Conservation (phyloP, 441 rosid species). For the Mallotus repandus region DNA sequence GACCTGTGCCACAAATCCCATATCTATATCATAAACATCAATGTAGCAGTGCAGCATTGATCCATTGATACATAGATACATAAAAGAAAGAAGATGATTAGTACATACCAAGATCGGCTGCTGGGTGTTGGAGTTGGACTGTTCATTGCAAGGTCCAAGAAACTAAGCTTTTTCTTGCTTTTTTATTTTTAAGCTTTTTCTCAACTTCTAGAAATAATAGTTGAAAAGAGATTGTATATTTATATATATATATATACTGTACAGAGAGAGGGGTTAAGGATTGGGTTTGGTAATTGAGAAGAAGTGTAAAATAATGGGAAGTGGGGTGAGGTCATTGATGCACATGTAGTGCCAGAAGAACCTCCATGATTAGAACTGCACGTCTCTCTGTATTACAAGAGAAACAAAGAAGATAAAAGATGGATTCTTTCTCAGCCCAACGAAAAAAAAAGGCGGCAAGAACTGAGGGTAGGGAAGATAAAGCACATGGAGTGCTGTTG, state of each 20-base stretch:
- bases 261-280: too few species aligned
- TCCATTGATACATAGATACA: too few species aligned
- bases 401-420: slow-evolving; percentile 23
- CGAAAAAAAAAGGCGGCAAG: slow-evolving; percentile 28
- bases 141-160: slow-evolving; percentile 37
- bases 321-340: slow-evolving; percentile 48
- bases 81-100: neutral
- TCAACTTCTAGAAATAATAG: slow-evolving; percentile 10
- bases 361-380: slow-evolving; percentile 51
- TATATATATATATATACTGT: slow-evolving; percentile 1
- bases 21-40: neutral
- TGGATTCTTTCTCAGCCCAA: slow-evolving; percentile 33
- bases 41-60: too few species aligned
- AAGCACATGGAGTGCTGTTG: slow-evolving; percentile 60
- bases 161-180: neutral
- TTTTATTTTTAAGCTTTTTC: too few species aligned
- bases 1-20: slow-evolving; percentile 38
- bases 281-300: neutral
- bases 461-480: slow-evolving; percentile 33
- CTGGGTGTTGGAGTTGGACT: slow-evolving; percentile 40
- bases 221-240: neutral
- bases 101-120: slow-evolving; percentile 53
- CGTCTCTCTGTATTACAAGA: slow-evolving; percentile 23
- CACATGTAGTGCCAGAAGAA: slow-evolving; percentile 69
- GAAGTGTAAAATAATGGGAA: slow-evolving; percentile 44